Base-by-base conservation (phyloP, 768 basidiomycete species). In the Suillus brevipes region DNA sequence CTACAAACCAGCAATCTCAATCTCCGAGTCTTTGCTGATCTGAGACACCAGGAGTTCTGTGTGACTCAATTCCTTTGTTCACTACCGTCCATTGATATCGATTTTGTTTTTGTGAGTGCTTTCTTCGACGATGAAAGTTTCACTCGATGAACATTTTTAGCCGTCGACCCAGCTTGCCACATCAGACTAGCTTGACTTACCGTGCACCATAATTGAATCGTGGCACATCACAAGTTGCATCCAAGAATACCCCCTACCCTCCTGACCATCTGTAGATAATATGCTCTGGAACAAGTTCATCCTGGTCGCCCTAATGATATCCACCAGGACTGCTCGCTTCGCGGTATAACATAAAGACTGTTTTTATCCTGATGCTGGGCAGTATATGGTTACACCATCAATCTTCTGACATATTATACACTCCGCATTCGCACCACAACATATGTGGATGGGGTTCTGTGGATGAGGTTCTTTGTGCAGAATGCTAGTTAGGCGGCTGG, bases 401-500 rank as follows among this genome's bases (percentile, higher is more conserved):
- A 31, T 6, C 20, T 53, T 14, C 28, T 61, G 28, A 36, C 23
- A 25, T 34, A 61, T 13, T 34, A 61, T 13, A 50, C 45, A 7
- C 31, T 53, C 18, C 28, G 31, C 42, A n/a, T 13, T 64, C 56
- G 36, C 59, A 59, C 37, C 56, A 28, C 31, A 64, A 20, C 57
- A 56, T n/a, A 64, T 64, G 63, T 59, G 63, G 63, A 64, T 59
- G 63, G 4, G 63, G 36, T 60, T 52, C 53, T 47, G 63, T 59
- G 63, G 63, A 64, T 59, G 63, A 4, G 63, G 36, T 60, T 52
- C 53, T 47, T 47, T 4, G 10, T 47, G 45, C n/a, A 12, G 20
- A 40, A 55, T 55, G n/a, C n/a, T n/a, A n/a, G n/a, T n/a, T 42
- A 40, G 13, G 40, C 3, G 14, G 23, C 55, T n/a, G 28, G 40